Conservation (phyloP, 441 rosid species). For the Populus tomentosa region DNA sequence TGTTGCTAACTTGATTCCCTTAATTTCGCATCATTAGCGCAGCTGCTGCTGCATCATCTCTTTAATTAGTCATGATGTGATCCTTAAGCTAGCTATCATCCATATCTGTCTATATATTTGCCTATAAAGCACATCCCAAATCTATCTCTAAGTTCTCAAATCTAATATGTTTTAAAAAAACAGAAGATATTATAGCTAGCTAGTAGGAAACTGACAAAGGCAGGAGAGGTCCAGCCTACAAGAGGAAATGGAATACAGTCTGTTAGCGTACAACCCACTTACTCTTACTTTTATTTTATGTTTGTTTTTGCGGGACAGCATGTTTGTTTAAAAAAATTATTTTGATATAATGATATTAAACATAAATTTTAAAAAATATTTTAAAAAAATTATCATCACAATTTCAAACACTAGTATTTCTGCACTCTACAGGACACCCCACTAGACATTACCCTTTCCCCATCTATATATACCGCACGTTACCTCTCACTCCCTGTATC, state of each 20-base stretch:
- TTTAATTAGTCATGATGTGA: neutral
- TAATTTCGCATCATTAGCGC: neutral
- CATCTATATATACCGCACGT: constrained; percentile 10
- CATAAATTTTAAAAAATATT: no score
- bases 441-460: neutral
- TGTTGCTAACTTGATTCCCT: neutral
- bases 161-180: neutral
- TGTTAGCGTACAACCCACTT: constrained; percentile 18
- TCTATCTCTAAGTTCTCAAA: neutral
- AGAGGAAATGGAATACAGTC: constrained; percentile 42
- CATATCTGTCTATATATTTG: neutral
- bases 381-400: no score
- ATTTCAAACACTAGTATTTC: neutral
- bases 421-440: neutral
- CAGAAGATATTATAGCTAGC: neutral
- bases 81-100: neutral
- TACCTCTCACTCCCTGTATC: neutral
- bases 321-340: no score
- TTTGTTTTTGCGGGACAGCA: no score
- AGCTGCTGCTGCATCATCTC: neutral
- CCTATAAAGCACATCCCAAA: neutral
- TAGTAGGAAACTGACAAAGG: constrained; percentile 5
- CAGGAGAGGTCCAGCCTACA: constrained; percentile 13
- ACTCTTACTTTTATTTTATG: neutral
- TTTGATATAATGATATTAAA: no score